Evolutionary conservation across 805 yeast genomes (phyloP), one percentile per base, ranked within the genome.

Genomic region (Wickerhamomyces chambardii): DNA sequence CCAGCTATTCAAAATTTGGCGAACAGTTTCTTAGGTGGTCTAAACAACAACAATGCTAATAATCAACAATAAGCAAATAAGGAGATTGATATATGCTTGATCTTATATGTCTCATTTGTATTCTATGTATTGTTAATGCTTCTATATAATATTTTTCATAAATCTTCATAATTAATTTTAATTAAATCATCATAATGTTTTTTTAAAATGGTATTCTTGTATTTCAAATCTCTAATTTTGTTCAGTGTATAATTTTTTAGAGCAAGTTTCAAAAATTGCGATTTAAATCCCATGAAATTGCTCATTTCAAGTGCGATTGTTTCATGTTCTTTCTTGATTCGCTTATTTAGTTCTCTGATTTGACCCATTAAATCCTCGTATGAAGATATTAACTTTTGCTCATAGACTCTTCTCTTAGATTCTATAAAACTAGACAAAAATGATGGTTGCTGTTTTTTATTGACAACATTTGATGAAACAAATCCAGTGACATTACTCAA

Each of bases 1-100:
- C 95, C 95, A 36, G 75, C 76, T 66, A 61, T 86, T 31, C 76
- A 68, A 56, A 73, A 79, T 43, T 61, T 82, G 75, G 92, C 89
- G 25, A 69, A 64, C 38, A 80, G 68, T 48, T 78, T 85, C 52
- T 70, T 79, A 72, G 56, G 57, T 34, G 58, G 56, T 28, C 40
- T 45, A 19, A 37, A 35, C 31, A 37, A 31, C 30, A 37, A 32
- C 25, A 26, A 37, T 15, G n/a, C n/a, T n/a, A 36, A 40, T 15
- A 45, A 31, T 25, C 30, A 27, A 15, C 27, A 30, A 22, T 24
- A 24, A 12, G 7, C 12, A 9, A 12, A 19, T 6, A 6, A 19
- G 8, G 6, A 19, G 22, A 6, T 19, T 19, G 22, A 6, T 19
- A 6, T 19, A 19, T 6, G 8, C 6, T 17, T 17, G 9, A 17